phyloP scores from a whole-genome alignment of 768 basidiomycete genomes.

The Phlegmacium glaucopus region DNA sequence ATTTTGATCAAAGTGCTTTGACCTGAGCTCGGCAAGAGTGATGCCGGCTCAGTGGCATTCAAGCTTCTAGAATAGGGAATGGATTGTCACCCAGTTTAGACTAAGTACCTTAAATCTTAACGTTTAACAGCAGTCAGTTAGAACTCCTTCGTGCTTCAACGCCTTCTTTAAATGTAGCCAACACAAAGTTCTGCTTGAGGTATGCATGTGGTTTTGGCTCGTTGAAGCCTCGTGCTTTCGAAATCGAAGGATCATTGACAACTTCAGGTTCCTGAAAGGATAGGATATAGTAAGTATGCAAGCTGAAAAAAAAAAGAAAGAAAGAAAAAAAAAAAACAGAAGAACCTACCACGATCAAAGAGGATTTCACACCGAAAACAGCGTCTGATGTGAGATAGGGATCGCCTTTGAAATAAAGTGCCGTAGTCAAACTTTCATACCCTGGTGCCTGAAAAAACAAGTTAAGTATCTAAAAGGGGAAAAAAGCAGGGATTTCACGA shows the following conservation, averaged over 20 bases:
- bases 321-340: constrained; percentile 6
- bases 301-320: neutral
- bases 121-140: neutral
- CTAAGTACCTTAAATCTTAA: too few species aligned
- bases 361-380: constrained; percentile 81
- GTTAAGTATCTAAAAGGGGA: neutral
- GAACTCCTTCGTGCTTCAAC: constrained; percentile 26
- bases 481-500: neutral
- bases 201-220: constrained; percentile 36
- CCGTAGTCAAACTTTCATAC: constrained; percentile 68
- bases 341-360: constrained; percentile 73
- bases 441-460: constrained; percentile 55
- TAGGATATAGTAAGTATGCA: neutral
- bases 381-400: constrained; percentile 64
- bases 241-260: constrained; percentile 50
- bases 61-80: too few species aligned
- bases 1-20: too few species aligned
- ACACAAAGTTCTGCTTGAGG: constrained; percentile 38
- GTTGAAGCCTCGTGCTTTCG: constrained; percentile 52
- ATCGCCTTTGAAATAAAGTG: constrained; percentile 73
- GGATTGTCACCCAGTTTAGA: too few species aligned
- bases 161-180: constrained; percentile 39
- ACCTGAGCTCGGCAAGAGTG: too few species aligned
- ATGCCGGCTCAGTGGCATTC: too few species aligned
- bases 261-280: constrained; percentile 26